phyloP scores from a whole-genome alignment of 371 early-diverging fungal genomes.

The Actinomucor elegans region DNA sequence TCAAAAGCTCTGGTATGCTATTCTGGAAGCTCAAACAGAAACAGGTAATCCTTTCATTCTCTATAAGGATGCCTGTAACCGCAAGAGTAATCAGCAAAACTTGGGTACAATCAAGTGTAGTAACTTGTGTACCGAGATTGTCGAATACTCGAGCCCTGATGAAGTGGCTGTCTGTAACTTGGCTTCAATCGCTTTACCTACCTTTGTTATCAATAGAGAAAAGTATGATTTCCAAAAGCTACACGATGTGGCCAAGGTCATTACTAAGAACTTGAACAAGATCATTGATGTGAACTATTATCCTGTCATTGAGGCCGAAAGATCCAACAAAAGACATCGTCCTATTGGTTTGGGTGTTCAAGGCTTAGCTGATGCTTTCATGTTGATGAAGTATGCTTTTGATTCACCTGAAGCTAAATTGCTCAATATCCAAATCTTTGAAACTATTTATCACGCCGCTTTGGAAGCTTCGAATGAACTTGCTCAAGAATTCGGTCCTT shows the following conservation, averaged over 20 bases:
- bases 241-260: slow-evolving; percentile 74
- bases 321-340: slow-evolving; percentile 91
- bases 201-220: slow-evolving; percentile 71
- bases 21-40: slow-evolving; percentile 94
- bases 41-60: slow-evolving; percentile 98
- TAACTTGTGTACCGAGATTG: slow-evolving; percentile 89
- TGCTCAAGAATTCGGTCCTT: slow-evolving; percentile 81
- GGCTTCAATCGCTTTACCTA: slow-evolving; percentile 94
- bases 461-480: slow-evolving; percentile 93
- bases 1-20: slow-evolving; percentile 95
- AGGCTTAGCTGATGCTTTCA: slow-evolving; percentile 97
- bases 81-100: slow-evolving; percentile 97
- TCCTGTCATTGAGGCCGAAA: slow-evolving; percentile 89
- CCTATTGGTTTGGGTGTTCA: slow-evolving; percentile 99
- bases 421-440: slow-evolving; percentile 93
- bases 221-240: slow-evolving; percentile 56
- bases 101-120: slow-evolving; percentile 95
- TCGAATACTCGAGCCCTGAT: slow-evolving; percentile 94
- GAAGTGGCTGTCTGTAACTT: slow-evolving; percentile 99
- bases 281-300: slow-evolving; percentile 97
- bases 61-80: slow-evolving; percentile 96
- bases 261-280: slow-evolving; percentile 92
- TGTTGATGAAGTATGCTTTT: slow-evolving; percentile 92
- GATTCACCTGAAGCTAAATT: slow-evolving; percentile 86
- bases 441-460: slow-evolving; percentile 98